These are phyloP conservation scores for Mollisia scopiformis DNA, from an alignment of 2,329 filamentous ascomycete species.

Conservation along the genomic window DNA sequence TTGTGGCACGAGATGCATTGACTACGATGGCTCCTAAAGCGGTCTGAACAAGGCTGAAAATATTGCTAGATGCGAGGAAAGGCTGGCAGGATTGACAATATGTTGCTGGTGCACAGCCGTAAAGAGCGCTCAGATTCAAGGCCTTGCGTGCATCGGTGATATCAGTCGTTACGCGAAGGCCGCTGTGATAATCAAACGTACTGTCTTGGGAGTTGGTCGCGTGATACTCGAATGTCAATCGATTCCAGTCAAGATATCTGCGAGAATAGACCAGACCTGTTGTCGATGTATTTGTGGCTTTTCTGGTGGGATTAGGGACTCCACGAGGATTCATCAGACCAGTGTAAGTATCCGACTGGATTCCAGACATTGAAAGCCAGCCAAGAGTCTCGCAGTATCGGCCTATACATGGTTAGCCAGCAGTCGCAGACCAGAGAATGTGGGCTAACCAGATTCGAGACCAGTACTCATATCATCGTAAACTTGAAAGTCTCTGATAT, in stretches of 20 bases:
- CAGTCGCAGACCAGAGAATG: not conserved
- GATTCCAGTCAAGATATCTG: conserved; percentile 90
- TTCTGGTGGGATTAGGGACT: conserved; percentile 37
- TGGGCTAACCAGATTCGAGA: conserved; percentile 69
- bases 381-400: conserved; percentile 93
- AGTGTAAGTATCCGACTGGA: conserved; percentile 31
- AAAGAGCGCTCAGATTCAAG: conserved; percentile 70
- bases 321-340: conserved; percentile 27
- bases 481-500: conserved; percentile 80
- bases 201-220: conserved; percentile 73
- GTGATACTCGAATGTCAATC: conserved; percentile 73
- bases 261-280: conserved; percentile 59
- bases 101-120: conserved; percentile 78
- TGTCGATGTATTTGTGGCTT: conserved; percentile 29
- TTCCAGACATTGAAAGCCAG: conserved; percentile 81
- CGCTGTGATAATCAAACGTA: conserved; percentile 75
- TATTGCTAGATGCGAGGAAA: conserved; percentile 72
- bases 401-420: conserved; percentile 17
- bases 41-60: conserved; percentile 66
- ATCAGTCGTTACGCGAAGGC: conserved; percentile 68
- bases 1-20: conserved; percentile 58
- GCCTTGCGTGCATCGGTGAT: conserved; percentile 71
- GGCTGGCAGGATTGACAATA: conserved; percentile 81
- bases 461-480: conserved; percentile 79
- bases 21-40: conserved; percentile 70